A percentile compares a stretch with the other conserved stretches of the same genome.
phyloP scores from a whole-genome alignment of 2,329 filamentous ascomycete genomes.

The Herpotrichia juniperi region DNA sequence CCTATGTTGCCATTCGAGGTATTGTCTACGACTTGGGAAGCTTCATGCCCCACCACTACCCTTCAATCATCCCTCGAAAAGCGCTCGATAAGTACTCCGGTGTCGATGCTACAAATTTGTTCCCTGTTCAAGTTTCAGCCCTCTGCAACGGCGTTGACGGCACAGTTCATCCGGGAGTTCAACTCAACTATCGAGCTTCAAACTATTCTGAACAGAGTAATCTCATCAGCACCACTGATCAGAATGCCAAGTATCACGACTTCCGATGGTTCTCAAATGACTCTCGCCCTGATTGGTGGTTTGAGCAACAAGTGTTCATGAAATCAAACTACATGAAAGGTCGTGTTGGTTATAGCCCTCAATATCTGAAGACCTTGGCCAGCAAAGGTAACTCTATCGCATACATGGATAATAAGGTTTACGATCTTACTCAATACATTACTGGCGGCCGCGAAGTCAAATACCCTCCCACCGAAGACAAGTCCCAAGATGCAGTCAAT shows the following conservation, averaged over 20 bases:
- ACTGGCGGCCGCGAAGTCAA: constrained; percentile 72
- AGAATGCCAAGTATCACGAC: constrained; percentile 85
- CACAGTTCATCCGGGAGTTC: constrained; percentile 72
- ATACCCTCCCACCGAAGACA: constrained; percentile 60
- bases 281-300: constrained; percentile 88
- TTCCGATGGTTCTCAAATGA: constrained; percentile 87
- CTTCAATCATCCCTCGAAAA: constrained; percentile 65
- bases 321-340: constrained; percentile 84
- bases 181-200: constrained; percentile 78
- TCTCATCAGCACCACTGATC: constrained; percentile 69
- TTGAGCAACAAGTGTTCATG: constrained; percentile 81
- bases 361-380: constrained; percentile 76
- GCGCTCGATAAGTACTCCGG: constrained; percentile 82
- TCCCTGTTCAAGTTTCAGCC: constrained; percentile 92
- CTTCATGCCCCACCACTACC: constrained; percentile 81
- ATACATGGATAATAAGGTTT: constrained; percentile 79
- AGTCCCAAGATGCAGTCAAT: constrained; percentile 53
- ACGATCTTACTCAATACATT: constrained; percentile 87
- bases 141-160: constrained; percentile 81
- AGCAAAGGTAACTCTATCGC: constrained; percentile 72
- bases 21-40: constrained; percentile 81
- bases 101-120: constrained; percentile 82
- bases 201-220: constrained; percentile 75
- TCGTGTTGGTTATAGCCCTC: constrained; percentile 78
- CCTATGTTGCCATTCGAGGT: constrained; percentile 85